Evolutionary conservation across 441 rosid genomes (phyloP).

Genomic region (Gossypium schwendimanii): DNA sequence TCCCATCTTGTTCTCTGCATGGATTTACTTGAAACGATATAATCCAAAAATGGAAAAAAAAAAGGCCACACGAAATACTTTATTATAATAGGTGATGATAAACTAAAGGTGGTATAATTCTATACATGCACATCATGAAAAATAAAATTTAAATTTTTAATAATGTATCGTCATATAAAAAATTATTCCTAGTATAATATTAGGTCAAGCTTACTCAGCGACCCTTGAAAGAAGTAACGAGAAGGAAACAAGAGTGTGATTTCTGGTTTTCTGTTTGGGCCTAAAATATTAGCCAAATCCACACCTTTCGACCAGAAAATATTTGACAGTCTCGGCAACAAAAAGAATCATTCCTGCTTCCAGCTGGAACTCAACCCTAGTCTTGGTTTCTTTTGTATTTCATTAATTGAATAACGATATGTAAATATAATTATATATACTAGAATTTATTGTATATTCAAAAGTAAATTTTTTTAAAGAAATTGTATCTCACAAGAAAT

Average conservation of each 20-base stretch:
- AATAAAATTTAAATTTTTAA: too few relatives aligned
- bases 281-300: background rate
- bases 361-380: constrained; percentile 4
- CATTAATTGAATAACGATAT: background rate
- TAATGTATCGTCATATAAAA: too few relatives aligned
- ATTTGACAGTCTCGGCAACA: constrained; percentile 44
- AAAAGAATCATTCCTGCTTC: background rate
- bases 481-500: too few relatives aligned
- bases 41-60: too few relatives aligned
- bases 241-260: background rate
- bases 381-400: background rate
- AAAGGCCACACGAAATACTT: too few relatives aligned
- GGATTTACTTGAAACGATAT: too few relatives aligned
- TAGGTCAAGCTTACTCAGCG: background rate
- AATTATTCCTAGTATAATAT: too few relatives aligned
- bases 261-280: background rate
- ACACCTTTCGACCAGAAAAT: background rate
- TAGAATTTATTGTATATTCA: background rate
- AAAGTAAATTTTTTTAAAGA: too few relatives aligned
- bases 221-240: background rate
- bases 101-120: too few relatives aligned
- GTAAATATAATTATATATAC: background rate
- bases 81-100: too few relatives aligned
- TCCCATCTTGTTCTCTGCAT: too few relatives aligned
- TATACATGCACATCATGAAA: too few relatives aligned